Evolutionary conservation across 441 rosid species (phyloP).

Genomic region (Manihot esculenta): DNA sequence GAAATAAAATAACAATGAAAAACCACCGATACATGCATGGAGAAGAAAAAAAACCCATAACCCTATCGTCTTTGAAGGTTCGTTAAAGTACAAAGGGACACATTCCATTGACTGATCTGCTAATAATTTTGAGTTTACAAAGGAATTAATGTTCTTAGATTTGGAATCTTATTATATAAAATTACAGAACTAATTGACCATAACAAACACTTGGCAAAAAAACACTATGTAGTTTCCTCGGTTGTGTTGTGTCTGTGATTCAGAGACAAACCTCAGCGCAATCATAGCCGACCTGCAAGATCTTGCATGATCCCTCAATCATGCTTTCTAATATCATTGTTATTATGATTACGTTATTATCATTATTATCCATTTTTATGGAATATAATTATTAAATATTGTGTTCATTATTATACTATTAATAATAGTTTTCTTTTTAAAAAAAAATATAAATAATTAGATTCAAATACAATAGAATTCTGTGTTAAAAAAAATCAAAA

Average conservation of each 20-base stretch:
- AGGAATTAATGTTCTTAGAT: conserved; percentile 39
- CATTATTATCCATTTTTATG: not conserved
- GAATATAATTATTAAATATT: too few relatives aligned
- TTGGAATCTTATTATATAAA: conserved; percentile 31
- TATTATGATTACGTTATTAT: not conserved
- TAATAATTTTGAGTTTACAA: not conserved
- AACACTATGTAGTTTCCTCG: conserved; percentile 40
- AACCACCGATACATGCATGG: conserved; percentile 8
- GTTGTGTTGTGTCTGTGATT: conserved; percentile 51
- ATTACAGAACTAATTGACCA: conserved; percentile 9
- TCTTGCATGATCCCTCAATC: conserved; percentile 57
- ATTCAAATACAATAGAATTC: too few relatives aligned
- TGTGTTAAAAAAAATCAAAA: too few relatives aligned
- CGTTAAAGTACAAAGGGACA: conserved; percentile 37
- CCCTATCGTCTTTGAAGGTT: conserved; percentile 11
- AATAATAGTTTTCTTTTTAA: too few relatives aligned
- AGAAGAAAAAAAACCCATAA: not conserved
- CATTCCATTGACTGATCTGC: conserved; percentile 36
- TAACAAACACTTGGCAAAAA: not conserved
- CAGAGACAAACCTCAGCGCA: conserved; percentile 53
- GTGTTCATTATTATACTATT: too few relatives aligned
- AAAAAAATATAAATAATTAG: too few relatives aligned
- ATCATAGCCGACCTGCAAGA: conserved; percentile 66
- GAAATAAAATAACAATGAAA: conserved; percentile 21
- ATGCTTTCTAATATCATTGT: conserved; percentile 29